Evolutionary conservation across 2,329 filamentous ascomycete genomes (phyloP).

Genomic region (Pyrenophora teres): DNA sequence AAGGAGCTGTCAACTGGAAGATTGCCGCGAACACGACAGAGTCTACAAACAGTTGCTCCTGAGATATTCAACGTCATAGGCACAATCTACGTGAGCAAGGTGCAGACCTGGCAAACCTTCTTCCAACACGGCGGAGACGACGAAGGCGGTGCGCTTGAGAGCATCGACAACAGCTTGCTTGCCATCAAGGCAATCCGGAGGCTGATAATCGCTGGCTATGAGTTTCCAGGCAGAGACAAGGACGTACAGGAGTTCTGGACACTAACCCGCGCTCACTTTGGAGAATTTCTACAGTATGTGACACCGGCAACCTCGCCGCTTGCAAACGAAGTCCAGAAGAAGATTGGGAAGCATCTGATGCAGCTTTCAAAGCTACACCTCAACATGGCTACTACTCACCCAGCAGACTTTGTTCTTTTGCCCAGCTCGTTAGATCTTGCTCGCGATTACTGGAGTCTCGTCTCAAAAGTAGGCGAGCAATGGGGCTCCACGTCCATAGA

Average conservation of each 20-base stretch:
- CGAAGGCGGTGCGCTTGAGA: conserved; percentile 62
- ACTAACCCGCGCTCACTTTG: conserved; percentile 74
- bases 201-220: conserved; percentile 79
- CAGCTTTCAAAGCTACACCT: conserved; percentile 92
- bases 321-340: conserved; percentile 55
- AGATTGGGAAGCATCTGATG: conserved; percentile 83
- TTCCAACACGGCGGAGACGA: conserved; percentile 63
- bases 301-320: conserved; percentile 61
- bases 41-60: conserved; percentile 76
- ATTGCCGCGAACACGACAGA: conserved; percentile 73
- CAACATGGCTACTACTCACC: conserved; percentile 78
- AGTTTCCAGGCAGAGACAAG: conserved; percentile 77
- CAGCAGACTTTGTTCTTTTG: conserved; percentile 80
- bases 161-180: conserved; percentile 76
- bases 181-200: conserved; percentile 80
- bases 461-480: conserved; percentile 74
- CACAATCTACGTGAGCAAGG: conserved; percentile 76
- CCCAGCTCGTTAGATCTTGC: conserved; percentile 79
- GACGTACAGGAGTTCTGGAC: conserved; percentile 82
- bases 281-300: conserved; percentile 71
- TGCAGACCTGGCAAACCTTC: conserved; percentile 69
- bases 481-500: conserved; percentile 62
- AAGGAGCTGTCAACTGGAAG: conserved; percentile 88
- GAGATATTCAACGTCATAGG: conserved; percentile 82
- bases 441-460: conserved; percentile 82